phyloP scores from a whole-genome alignment of 2,329 filamentous ascomycete genomes.

The Akanthomyces dipterigenus region DNA sequence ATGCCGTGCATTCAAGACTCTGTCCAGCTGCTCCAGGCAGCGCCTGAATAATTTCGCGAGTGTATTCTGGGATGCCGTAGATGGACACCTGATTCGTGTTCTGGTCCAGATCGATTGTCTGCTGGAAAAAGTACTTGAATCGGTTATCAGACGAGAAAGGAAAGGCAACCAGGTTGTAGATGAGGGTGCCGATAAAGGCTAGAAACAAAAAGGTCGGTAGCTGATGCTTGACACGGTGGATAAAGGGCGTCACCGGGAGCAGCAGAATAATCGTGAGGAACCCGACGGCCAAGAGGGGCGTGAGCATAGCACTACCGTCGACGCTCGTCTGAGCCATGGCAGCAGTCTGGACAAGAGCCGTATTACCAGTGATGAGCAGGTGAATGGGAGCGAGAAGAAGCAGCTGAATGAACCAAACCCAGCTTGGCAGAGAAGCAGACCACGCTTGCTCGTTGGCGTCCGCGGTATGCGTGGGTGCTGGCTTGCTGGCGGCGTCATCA shows the following conservation, averaged over 20 bases:
- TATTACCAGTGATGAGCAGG: slow-evolving; percentile 69
- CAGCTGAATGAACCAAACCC: slow-evolving; percentile 85
- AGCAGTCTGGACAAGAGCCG: slow-evolving; percentile 65
- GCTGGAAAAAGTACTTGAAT: slow-evolving; percentile 82
- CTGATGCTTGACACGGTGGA: slow-evolving; percentile 80
- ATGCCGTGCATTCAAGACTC: slow-evolving; percentile 52
- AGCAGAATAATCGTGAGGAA: slow-evolving; percentile 64
- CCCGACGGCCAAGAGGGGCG: slow-evolving; percentile 65
- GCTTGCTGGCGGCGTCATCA: slow-evolving; percentile 27
- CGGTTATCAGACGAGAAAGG: slow-evolving; percentile 76
- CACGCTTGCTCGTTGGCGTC: slow-evolving; percentile 76
- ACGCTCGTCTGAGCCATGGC: slow-evolving; percentile 74
- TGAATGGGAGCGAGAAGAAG: slow-evolving; percentile 72
- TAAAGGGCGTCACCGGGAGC: slow-evolving; percentile 71
- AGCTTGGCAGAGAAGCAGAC: slow-evolving; percentile 71
- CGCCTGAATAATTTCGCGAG: slow-evolving; percentile 58
- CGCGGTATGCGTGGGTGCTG: slow-evolving; percentile 25
- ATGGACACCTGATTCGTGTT: slow-evolving; percentile 65
- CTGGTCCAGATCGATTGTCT: slow-evolving; percentile 69
- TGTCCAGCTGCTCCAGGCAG: slow-evolving; percentile 66
- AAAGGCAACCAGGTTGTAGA: slow-evolving; percentile 83
- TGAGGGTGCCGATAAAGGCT: slow-evolving; percentile 65
- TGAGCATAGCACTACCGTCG: slow-evolving; percentile 68
- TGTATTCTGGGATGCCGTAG: slow-evolving; percentile 59
- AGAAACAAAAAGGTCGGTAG: slow-evolving; percentile 70